Base-by-base conservation (phyloP, 2,329 filamentous ascomycete species). In the Trichophaea hybrida region DNA sequence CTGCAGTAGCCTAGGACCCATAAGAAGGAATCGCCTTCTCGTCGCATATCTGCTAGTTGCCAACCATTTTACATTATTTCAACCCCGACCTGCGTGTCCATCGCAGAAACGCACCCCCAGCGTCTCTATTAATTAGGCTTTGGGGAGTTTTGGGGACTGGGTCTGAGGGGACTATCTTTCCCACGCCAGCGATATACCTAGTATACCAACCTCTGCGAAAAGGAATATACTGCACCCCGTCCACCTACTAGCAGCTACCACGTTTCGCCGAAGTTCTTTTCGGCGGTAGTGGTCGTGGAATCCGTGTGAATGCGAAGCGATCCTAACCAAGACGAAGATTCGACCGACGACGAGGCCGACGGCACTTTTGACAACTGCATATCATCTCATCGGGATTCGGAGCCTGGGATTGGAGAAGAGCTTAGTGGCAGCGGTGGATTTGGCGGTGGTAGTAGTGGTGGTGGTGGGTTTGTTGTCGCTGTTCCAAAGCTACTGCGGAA, bases 401-500 rank as follows among this genome's bases (percentile, higher is more conserved):
- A 12, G 48, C 6, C 15, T 24, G 13, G 12, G 12, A 50, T 50
- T 50, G 48, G 48, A 4, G 50, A 35, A n/a, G 34, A 12, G 32
- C 15, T 12, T 8, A 33, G 32, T 13, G 50, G 50, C n/a, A 33
- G 50, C n/a, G 50, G 40, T 13, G 40, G 40, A 46, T n/a, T 46
- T 37, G 50, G 50, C 10, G 10, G 32, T 35, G 32, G 50, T 37
- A 32, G 50, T 13, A 17, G 40, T n/a, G 40, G 50, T 35, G 50
- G 32, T n/a, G 50, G 50, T 35, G 50, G 50, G 6, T n/a, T 35
- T n/a, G 31, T n/a, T 53, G 33, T 37, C 33, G 50, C 33, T n/a
- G 10, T 53, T 53, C 50, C 50, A 37, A 35, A 53, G 50, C 50
- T 53, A 53, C 50, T 53, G 50, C 50, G 12, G 32, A 35, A 37